Evolutionary conservation across 805 yeast species (phyloP), one percentile per base, ranked within the genome.

Genomic region (Candida chilensis): DNA sequence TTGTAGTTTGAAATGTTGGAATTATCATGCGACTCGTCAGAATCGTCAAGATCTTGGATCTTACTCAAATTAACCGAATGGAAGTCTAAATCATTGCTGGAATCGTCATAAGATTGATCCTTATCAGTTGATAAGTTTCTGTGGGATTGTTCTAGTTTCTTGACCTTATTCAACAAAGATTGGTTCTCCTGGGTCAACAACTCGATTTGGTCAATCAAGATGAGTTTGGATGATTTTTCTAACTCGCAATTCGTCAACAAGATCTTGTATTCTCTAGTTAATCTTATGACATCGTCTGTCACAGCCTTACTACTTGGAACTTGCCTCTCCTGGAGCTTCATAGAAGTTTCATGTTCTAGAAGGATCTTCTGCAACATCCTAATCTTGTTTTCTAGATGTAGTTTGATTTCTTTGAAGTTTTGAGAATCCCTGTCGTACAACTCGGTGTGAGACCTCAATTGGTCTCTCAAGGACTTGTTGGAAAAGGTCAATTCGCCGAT

Each of bases 171-270:
- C n/a, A n/a, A n/a, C n/a, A n/a, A n/a, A n/a, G n/a, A n/a, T n/a
- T 7, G 13, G 12, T 38, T 45, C 32, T 64, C 62, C 31, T 54
- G 58, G 27, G 67, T 60, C 35, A 71, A 50, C 38, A 53, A 50
- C 41, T 72, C 79, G 26, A 72, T 54, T 47, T 72, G 76, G 40
- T 71, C 77, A 28, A 72, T 67, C 30, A 72, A 64, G 27, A 67
- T 51, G 34, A 64, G 54, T 39, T 70, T 70, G 24, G 74, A 68
- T 40, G 62, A 69, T 28, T 61, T 58, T 40, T 72, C 79, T 16
- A 72, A 49, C 37, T 72, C 78, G 38, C 57, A 62, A 37, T 72
- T 71, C 32, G 65, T 60, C 40, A 65, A 64, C 14, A 72, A 49
- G 2, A 67, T 58, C 30, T 52, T 53, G 39, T 41, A 58, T 27